Percentiles rank a stretch among this genome's conserved stretches.
Evolutionary conservation across 805 yeast genomes (phyloP).

Genomic region (Wickerhamiella siamensis): DNA sequence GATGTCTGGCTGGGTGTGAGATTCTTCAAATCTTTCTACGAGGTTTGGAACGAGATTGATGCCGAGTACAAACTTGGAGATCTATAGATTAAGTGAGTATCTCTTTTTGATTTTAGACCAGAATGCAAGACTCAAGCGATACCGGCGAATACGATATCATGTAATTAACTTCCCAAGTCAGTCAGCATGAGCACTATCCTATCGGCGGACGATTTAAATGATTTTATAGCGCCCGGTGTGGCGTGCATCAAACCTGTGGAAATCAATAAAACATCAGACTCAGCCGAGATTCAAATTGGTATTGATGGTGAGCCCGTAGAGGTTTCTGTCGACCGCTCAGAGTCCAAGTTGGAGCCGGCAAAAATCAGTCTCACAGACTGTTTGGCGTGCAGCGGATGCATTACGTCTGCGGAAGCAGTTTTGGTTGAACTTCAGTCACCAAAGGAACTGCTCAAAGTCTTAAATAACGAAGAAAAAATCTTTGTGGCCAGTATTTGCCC

Average conservation of each 20-base stretch:
- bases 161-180: background rate
- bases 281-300: conserved; percentile 45
- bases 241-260: conserved; percentile 87
- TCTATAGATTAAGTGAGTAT: conserved; percentile 11
- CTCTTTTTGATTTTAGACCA: too few species aligned
- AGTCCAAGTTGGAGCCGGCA: conserved; percentile 55
- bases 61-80: conserved; percentile 20
- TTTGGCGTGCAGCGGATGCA: conserved; percentile 92
- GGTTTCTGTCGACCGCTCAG: conserved; percentile 39
- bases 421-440: conserved; percentile 84
- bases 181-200: conserved; percentile 65
- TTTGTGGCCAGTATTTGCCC: conserved; percentile 74
- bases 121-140: background rate
- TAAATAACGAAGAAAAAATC: conserved; percentile 28
- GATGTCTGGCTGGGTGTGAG: conserved; percentile 64
- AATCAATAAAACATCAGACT: conserved; percentile 23
- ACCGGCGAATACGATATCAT: background rate
- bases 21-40: conserved; percentile 56
- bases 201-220: conserved; percentile 87
- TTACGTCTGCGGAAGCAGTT: conserved; percentile 94
- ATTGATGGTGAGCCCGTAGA: conserved; percentile 48
- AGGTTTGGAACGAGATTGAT: conserved; percentile 46
- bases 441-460: conserved; percentile 51
- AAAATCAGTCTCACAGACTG: conserved; percentile 86
- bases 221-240: conserved; percentile 84